Evolutionary conservation across 176 grass and related monocot species (phyloP).

Genomic region (Rhynchospora breviuscula): DNA sequence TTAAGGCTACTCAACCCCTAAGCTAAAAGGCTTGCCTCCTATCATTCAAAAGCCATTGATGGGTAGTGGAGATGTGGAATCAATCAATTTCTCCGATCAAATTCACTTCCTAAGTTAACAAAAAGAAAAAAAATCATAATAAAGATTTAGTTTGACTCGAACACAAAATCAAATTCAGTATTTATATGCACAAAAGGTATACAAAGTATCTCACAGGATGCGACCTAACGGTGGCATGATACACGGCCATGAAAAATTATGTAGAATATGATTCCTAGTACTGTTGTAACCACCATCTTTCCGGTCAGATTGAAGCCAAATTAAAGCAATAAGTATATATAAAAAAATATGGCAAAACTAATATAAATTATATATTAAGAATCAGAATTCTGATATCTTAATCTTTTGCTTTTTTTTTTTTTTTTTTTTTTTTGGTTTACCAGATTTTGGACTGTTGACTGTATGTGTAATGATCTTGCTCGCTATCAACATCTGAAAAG

Average conservation of each 20-base stretch:
- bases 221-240: not conserved
- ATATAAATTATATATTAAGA: not conserved
- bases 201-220: not conserved
- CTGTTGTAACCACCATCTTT: not conserved
- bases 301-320: not conserved
- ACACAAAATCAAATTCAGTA: not conserved
- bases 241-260: not conserved
- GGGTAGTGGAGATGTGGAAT: constrained; percentile 12
- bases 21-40: constrained; percentile 26
- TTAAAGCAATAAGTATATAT: not conserved
- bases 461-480: not conserved
- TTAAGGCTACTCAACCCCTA: constrained; percentile 41
- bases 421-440: no score
- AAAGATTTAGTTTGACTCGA: not conserved
- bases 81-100: constrained; percentile 14
- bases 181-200: not conserved
- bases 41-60: constrained; percentile 32
- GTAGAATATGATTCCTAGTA: not conserved
- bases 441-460: no score
- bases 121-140: not conserved
- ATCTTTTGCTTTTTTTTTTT: no score
- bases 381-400: not conserved
- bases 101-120: not conserved
- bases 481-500: not conserved
- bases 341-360: not conserved